A percentile compares a stretch with the other conserved stretches of the same genome.
These are phyloP conservation scores for Aspergillus heteromorphus DNA, from an alignment of 495 filamentous ascomycete genomes.

Conservation along the genomic window DNA sequence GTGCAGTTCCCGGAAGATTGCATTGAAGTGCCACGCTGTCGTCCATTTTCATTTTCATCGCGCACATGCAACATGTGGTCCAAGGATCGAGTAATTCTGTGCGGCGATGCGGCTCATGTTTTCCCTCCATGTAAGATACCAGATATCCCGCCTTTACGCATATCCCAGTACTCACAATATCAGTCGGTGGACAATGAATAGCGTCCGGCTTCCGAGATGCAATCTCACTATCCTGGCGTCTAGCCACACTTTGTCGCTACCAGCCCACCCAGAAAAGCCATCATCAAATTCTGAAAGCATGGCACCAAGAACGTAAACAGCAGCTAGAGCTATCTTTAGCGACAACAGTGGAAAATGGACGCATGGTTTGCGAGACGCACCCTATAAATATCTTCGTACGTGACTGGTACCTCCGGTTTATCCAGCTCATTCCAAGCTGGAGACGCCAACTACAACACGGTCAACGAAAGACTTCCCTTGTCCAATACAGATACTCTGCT, in stretches of 20 bases:
- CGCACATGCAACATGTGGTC: constrained; percentile 49
- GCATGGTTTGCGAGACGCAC: constrained; percentile 24
- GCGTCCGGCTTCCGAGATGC: constrained; percentile 22
- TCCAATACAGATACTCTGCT: constrained; percentile 18
- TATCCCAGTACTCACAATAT: neutral
- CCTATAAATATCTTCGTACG: constrained; percentile 27
- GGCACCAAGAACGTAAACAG: constrained; percentile 39
- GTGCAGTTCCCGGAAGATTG: constrained; percentile 45
- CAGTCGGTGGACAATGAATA: constrained; percentile 42
- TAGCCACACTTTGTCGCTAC: constrained; percentile 28
- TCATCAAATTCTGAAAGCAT: constrained; percentile 21
- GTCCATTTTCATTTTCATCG: constrained; percentile 44
- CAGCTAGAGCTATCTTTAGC: constrained; percentile 32
- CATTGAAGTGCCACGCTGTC: constrained; percentile 43
- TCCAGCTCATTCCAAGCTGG: constrained; percentile 28
- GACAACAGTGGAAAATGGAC: constrained; percentile 28
- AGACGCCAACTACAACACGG: constrained; percentile 24
- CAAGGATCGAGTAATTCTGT: constrained; percentile 37
- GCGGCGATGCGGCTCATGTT: constrained; percentile 51
- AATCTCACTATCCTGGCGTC: constrained; percentile 41
- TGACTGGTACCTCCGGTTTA: constrained; percentile 27
- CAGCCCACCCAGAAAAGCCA: constrained; percentile 9
- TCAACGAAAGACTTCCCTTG: constrained; percentile 18
- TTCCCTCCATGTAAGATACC: constrained; percentile 45
- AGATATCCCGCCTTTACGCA: too few relatives aligned